phyloP scores from a whole-genome alignment of 768 basidiomycete genomes.

The Trametes meyenii region DNA sequence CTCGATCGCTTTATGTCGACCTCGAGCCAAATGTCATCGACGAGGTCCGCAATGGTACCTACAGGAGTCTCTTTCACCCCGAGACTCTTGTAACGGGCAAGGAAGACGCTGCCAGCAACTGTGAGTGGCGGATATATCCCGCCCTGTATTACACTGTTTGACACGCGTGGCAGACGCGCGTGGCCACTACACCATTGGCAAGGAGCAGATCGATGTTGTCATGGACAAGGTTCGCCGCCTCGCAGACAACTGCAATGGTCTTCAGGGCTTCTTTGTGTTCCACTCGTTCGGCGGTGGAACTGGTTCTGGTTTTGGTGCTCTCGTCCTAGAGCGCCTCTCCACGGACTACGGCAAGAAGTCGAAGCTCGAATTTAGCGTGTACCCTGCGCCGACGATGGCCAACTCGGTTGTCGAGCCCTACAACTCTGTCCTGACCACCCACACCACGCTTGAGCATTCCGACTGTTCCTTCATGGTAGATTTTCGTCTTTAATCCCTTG shows the following conservation, averaged over 20 bases:
- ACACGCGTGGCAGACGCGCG: conserved; percentile 72
- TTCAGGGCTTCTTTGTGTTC: conserved; percentile 99
- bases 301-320: conserved; percentile 98
- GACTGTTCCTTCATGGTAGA: conserved; percentile 99
- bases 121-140: conserved; percentile 47
- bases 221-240: conserved; percentile 97
- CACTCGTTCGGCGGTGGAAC: conserved; percentile 99
- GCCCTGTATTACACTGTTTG: conserved; percentile 11
- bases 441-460: conserved; percentile 99
- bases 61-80: conserved; percentile 98
- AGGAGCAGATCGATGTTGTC: conserved; percentile 95
- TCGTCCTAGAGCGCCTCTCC: conserved; percentile 94
- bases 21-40: conserved; percentile 98
- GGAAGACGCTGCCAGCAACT: conserved; percentile 99
- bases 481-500: background rate
- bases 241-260: conserved; percentile 96
- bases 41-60: conserved; percentile 93
- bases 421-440: conserved; percentile 97
- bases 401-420: conserved; percentile 99
- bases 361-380: conserved; percentile 97
- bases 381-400: conserved; percentile 92
- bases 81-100: conserved; percentile 98
- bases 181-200: conserved; percentile 98
- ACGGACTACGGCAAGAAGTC: conserved; percentile 99
- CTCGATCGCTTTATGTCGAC: conserved; percentile 96